Evolutionary conservation across 129 eudicot genomes (phyloP).

Genomic region (Flaveria brownii): DNA sequence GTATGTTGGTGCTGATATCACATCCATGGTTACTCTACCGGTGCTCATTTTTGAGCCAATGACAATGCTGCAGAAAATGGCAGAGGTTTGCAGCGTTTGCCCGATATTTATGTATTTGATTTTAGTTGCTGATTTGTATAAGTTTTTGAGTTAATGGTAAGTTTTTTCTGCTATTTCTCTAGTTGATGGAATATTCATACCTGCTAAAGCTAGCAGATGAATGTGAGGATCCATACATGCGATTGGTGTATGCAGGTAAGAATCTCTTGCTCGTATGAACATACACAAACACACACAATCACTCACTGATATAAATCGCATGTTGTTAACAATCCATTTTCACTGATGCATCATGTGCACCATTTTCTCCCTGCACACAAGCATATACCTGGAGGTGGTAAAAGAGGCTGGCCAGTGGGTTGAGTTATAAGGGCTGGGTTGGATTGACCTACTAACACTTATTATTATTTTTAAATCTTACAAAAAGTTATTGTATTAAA

Average conservation of each 20-base stretch:
- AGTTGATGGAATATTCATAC: conserved; percentile 92
- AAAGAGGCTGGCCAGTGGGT: not conserved
- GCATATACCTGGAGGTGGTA: conserved; percentile 10
- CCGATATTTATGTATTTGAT: not conserved
- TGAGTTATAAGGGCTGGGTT: not conserved
- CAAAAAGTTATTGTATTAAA: not conserved
- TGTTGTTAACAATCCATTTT: not conserved
- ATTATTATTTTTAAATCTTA: not conserved
- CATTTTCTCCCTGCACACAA: not conserved
- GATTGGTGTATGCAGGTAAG: conserved; percentile 83
- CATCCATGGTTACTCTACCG: conserved; percentile 94
- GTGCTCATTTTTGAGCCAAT: conserved; percentile 97
- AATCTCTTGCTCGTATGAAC: conserved; percentile 5
- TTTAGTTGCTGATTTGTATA: not conserved
- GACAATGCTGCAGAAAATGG: conserved; percentile 98
- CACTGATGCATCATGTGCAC: not conserved
- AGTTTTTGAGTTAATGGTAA: not conserved
- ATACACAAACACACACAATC: not conserved
- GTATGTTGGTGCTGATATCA: conserved; percentile 85
- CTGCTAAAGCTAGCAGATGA: conserved; percentile 80
- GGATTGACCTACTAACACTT: conserved; percentile 9
- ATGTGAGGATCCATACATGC: conserved; percentile 92
- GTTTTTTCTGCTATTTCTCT: conserved; percentile 17
- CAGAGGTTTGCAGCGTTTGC: conserved; percentile 97
- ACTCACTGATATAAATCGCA: not conserved